Evolutionary conservation across 2,329 filamentous ascomycete genomes (phyloP).

Genomic region (Conoideocrella luteorostrata): DNA sequence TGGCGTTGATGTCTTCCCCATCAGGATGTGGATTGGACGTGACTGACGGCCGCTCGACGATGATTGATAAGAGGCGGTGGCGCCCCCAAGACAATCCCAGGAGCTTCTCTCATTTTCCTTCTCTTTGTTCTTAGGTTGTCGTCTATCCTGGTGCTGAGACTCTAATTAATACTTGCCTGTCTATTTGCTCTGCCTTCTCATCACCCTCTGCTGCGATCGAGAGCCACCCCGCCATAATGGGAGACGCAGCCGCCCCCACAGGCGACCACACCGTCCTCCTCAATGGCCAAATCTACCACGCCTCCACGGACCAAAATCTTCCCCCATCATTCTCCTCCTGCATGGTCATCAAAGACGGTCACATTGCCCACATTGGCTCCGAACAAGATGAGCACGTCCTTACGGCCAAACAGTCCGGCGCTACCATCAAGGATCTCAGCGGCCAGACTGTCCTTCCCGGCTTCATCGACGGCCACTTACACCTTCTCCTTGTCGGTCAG

Average conservation of each 20-base stretch:
- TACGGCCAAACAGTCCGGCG: slow-evolving; percentile 18
- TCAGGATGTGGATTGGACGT: too few species aligned
- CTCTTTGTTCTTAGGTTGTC: too few species aligned
- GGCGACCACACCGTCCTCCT: slow-evolving; percentile 13
- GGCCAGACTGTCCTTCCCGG: slow-evolving; percentile 41
- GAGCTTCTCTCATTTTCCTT: too few species aligned
- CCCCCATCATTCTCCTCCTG: slow-evolving; percentile 14
- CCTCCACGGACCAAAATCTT: neutral
- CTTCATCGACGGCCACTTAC: slow-evolving; percentile 53
- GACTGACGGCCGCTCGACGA: too few species aligned
- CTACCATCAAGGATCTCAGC: slow-evolving; percentile 19
- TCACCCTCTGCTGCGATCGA: neutral
- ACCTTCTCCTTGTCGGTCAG: slow-evolving; percentile 48
- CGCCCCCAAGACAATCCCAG: too few species aligned
- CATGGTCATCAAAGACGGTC: slow-evolving; percentile 28
- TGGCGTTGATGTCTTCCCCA: too few species aligned
- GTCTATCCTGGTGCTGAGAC: too few species aligned
- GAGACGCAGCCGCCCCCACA: slow-evolving; percentile 1
- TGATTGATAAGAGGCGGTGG: too few species aligned
- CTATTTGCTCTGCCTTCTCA: neutral
- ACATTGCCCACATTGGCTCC: slow-evolving; percentile 28
- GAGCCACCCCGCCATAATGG: slow-evolving; percentile 7
- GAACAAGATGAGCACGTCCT: slow-evolving; percentile 17
- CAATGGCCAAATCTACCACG: slow-evolving; percentile 16
- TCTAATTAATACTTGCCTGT: too few species aligned